These are phyloP conservation scores for Lasiosphaeriaceae sp. DNA, from an alignment of 495 filamentous ascomycete species.

Conservation along the genomic window DNA sequence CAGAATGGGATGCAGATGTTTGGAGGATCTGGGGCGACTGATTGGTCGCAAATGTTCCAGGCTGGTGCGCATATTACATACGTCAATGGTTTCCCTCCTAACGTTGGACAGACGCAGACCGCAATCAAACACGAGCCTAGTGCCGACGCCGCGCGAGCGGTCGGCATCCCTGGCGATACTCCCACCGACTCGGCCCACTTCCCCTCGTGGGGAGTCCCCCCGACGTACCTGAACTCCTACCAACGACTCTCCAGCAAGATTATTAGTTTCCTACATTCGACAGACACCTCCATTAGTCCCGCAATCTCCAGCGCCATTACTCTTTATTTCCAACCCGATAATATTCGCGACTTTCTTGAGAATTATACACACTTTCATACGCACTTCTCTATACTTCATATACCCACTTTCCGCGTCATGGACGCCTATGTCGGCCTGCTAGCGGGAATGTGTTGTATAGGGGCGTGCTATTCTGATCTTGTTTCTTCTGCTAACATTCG, in stretches of 20 bases:
- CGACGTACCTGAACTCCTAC: slow-evolving; percentile 42
- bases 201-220: slow-evolving; percentile 37
- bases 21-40: slow-evolving; percentile 44
- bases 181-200: slow-evolving; percentile 37
- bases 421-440: slow-evolving; percentile 58
- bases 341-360: slow-evolving; percentile 59
- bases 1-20: slow-evolving; percentile 52
- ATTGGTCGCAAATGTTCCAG: slow-evolving; percentile 74
- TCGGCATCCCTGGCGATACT: slow-evolving; percentile 38
- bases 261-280: slow-evolving; percentile 52
- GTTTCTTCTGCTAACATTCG: slow-evolving; percentile 51
- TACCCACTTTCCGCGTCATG: slow-evolving; percentile 60
- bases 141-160: slow-evolving; percentile 32
- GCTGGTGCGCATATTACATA: slow-evolving; percentile 59
- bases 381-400: slow-evolving; percentile 66
- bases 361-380: slow-evolving; percentile 60
- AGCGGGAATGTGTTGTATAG: slow-evolving; percentile 60
- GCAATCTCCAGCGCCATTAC: slow-evolving; percentile 38
- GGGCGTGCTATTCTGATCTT: slow-evolving; percentile 61
- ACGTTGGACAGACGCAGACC: slow-evolving; percentile 49
- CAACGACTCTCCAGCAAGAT: slow-evolving; percentile 50
- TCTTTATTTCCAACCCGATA: slow-evolving; percentile 52
- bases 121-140: slow-evolving; percentile 49
- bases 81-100: slow-evolving; percentile 58
- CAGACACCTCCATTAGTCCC: slow-evolving; percentile 31